Conservation (phyloP, 2,329 filamentous ascomycete species). For the Fusarium sp. region DNA sequence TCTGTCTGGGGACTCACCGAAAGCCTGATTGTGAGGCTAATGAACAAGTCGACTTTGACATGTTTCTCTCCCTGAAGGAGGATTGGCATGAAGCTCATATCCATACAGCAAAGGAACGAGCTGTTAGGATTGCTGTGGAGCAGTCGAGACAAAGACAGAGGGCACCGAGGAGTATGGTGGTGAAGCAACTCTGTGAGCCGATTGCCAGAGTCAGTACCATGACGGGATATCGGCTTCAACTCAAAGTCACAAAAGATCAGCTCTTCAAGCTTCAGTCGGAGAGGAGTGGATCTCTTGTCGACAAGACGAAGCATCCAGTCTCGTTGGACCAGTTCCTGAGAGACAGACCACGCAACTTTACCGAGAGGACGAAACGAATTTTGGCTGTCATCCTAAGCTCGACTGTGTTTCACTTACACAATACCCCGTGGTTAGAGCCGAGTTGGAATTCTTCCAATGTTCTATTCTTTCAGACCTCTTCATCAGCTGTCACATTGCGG, state of each 20-base stretch:
- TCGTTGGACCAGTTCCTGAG: conserved; percentile 7
- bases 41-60: conserved; percentile 10
- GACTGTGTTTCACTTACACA: conserved; percentile 5
- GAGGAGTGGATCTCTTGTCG: not conserved
- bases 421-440: conserved; percentile 16
- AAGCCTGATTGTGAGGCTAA: not conserved
- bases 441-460: conserved; percentile 9
- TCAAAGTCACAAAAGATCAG: conserved; percentile 5
- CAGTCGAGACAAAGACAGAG: not conserved
- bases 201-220: not conserved
- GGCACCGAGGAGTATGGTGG: not conserved
- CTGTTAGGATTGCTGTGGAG: not conserved
- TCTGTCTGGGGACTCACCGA: conserved; percentile 13
- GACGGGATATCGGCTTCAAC: conserved; percentile 1
- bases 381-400: conserved; percentile 16
- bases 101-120: not conserved
- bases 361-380: conserved; percentile 18
- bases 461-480: conserved; percentile 1
- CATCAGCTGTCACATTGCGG: not conserved
- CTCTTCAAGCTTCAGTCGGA: conserved; percentile 16
- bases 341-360: not conserved
- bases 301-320: not conserved
- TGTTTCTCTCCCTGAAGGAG: conserved; percentile 11
- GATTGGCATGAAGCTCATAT: conserved; percentile 7
- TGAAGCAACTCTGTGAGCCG: conserved; percentile 8